Conservation (phyloP, 179 eudicot species). For the Patellifolia procumbens region DNA sequence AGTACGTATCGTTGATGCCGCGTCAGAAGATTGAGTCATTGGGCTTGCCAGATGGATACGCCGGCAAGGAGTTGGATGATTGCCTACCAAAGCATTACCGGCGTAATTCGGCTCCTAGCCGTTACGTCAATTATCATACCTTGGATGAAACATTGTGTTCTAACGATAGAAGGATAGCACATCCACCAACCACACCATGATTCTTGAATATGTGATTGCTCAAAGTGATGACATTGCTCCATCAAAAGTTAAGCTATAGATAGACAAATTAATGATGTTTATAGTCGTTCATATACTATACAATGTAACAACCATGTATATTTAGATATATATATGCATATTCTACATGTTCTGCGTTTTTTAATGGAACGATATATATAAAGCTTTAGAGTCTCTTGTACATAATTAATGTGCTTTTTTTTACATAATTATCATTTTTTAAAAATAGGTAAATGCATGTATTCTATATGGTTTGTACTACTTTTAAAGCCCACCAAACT, state of each 20-base stretch:
- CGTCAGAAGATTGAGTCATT: not conserved
- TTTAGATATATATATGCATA: not conserved
- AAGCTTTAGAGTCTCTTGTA: not conserved
- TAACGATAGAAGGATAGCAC: not conserved
- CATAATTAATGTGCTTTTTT: not conserved
- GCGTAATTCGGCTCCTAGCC: conserved; percentile 24
- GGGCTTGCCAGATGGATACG: not conserved
- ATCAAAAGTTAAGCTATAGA: not conserved
- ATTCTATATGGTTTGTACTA: not conserved
- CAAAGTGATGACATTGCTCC: not conserved
- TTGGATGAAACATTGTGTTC: conserved; percentile 26
- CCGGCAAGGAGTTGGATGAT: conserved; percentile 15
- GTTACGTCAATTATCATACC: conserved; percentile 5
- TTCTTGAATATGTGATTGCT: not conserved
- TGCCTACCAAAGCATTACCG: conserved; percentile 25
- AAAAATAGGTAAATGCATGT: not conserved
- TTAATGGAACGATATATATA: conserved; percentile 7
- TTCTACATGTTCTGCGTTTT: not conserved
- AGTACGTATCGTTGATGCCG: not conserved
- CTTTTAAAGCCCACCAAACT: not conserved
- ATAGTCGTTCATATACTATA: not conserved
- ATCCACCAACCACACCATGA: conserved; percentile 13
- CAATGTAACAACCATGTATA: conserved; percentile 14
- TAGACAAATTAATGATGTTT: not conserved
- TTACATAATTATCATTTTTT: not conserved